phyloP scores from a whole-genome alignment of 768 basidiomycete species.

The Sporobolomyces roseus region DNA sequence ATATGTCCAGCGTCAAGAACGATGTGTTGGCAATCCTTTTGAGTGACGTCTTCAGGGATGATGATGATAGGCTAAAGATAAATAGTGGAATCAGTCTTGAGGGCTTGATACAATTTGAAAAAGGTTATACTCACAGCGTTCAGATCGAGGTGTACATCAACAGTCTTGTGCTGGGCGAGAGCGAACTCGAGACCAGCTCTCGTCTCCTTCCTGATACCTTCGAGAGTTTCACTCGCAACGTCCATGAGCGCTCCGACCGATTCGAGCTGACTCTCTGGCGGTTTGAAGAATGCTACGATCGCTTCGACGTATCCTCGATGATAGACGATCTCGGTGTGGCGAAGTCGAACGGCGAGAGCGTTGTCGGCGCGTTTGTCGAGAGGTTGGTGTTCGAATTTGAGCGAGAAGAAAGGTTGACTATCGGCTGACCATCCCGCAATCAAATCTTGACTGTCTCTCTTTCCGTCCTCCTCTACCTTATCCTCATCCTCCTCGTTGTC shows the following conservation, averaged over 20 bases:
- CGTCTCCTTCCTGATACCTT: constrained; percentile 88
- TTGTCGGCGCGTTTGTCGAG: constrained; percentile 87
- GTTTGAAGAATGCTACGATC: constrained; percentile 83
- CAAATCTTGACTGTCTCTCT: constrained; percentile 26
- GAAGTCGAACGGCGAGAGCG: constrained; percentile 67
- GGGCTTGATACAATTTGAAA: too few relatives aligned
- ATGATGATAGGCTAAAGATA: constrained; percentile 93
- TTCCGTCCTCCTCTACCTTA: constrained; percentile 48
- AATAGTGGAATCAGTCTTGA: too few relatives aligned
- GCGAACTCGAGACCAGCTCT: constrained; percentile 90
- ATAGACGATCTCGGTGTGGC: constrained; percentile 92
- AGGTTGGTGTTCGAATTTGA: constrained; percentile 88
- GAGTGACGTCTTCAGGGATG: constrained; percentile 83
- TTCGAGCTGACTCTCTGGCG: constrained; percentile 88
- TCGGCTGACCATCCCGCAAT: constrained; percentile 27
- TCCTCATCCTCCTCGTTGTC: constrained; percentile 28
- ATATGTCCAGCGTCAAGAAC: constrained; percentile 96
- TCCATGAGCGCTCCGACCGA: constrained; percentile 87
- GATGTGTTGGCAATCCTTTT: constrained; percentile 72
- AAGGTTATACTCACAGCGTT: constrained; percentile 57
- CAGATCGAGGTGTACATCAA: constrained; percentile 94
- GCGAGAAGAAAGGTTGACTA: constrained; percentile 67
- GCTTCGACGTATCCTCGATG: constrained; percentile 90
- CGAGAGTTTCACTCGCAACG: constrained; percentile 86
- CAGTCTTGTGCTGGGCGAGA: constrained; percentile 85